phyloP scores from a whole-genome alignment of 2,329 filamentous ascomycete species.

The Paramyrothecium roridum region DNA sequence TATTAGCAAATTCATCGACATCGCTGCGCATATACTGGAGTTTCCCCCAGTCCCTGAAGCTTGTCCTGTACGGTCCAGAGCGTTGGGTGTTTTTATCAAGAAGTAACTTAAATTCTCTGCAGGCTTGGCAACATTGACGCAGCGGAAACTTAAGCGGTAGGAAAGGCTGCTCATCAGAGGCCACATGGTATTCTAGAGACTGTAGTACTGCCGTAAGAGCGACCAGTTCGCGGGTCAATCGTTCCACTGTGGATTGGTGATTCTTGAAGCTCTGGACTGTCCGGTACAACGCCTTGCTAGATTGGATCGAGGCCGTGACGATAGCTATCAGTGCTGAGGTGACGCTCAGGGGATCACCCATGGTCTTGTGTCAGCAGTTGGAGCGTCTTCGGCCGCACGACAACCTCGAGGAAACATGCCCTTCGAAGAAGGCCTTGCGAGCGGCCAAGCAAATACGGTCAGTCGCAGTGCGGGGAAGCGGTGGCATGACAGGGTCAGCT shows the following conservation, averaged over 20 bases:
- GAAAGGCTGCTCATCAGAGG: constrained; percentile 7
- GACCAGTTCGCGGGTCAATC: constrained; percentile 8
- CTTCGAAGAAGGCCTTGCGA: too few species aligned
- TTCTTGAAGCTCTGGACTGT: constrained; percentile 13
- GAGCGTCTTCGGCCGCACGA: neutral
- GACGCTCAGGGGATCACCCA: constrained; percentile 3
- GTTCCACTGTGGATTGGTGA: constrained; percentile 6
- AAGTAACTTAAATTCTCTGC: constrained; percentile 29
- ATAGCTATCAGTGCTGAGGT: constrained; percentile 6
- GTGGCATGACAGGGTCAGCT: neutral
- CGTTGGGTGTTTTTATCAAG: neutral
- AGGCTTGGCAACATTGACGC: constrained; percentile 35
- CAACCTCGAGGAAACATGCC: neutral
- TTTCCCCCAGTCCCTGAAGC: constrained; percentile 41
- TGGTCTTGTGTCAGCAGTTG: neutral
- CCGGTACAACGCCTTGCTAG: constrained; percentile 13
- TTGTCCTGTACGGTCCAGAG: constrained; percentile 20
- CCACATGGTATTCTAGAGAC: neutral
- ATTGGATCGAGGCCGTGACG: constrained; percentile 11
- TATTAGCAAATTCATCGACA: constrained; percentile 33
- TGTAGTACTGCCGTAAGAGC: constrained; percentile 5
- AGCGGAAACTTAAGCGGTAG: constrained; percentile 27
- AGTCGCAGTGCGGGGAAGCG: neutral
- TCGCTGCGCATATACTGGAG: constrained; percentile 40
- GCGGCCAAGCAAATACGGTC: neutral